Conservation (phyloP, 1,139 yeast species). For the Cylindricascospora bacillispora region DNA sequence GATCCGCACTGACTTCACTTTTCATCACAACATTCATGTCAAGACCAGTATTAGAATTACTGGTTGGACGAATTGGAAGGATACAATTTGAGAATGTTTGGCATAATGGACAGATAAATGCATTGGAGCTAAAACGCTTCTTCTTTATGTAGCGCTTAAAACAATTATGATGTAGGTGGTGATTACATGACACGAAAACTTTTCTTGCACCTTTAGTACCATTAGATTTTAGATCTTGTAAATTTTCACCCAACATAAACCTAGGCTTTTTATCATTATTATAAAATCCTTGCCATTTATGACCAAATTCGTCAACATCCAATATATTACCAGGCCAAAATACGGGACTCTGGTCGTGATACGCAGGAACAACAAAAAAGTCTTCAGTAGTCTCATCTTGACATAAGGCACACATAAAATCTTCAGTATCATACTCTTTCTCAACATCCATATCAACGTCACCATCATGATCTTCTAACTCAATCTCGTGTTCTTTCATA, state of each 20-base stretch:
- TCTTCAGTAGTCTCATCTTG: constrained; percentile 41
- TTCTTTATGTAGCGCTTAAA: constrained; percentile 29
- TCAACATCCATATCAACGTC: constrained; percentile 30
- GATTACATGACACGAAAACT: constrained; percentile 54
- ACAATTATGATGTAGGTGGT: constrained; percentile 52
- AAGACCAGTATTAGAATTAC: constrained; percentile 6
- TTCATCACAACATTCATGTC: constrained; percentile 7
- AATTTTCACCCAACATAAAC: constrained; percentile 9
- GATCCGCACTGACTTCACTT: constrained; percentile 6
- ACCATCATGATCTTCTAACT: constrained; percentile 28
- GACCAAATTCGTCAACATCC: constrained; percentile 22
- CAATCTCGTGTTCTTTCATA: constrained; percentile 33
- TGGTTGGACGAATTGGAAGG: constrained; percentile 18
- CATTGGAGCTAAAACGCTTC: constrained; percentile 18
- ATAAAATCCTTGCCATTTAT: constrained; percentile 17
- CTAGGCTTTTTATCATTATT: constrained; percentile 16
- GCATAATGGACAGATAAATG: constrained; percentile 52
- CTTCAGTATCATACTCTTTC: constrained; percentile 23
- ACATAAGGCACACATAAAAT: constrained; percentile 47
- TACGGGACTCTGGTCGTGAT: constrained; percentile 30
- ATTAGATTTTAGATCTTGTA: constrained; percentile 12
- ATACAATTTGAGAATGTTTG: constrained; percentile 37
- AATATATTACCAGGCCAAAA: constrained; percentile 23
- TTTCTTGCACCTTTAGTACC: constrained; percentile 23
- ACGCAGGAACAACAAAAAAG: constrained; percentile 43